Evolutionary conservation across 345 rosid species (phyloP).

Genomic region (Syzygium aromaticum): DNA sequence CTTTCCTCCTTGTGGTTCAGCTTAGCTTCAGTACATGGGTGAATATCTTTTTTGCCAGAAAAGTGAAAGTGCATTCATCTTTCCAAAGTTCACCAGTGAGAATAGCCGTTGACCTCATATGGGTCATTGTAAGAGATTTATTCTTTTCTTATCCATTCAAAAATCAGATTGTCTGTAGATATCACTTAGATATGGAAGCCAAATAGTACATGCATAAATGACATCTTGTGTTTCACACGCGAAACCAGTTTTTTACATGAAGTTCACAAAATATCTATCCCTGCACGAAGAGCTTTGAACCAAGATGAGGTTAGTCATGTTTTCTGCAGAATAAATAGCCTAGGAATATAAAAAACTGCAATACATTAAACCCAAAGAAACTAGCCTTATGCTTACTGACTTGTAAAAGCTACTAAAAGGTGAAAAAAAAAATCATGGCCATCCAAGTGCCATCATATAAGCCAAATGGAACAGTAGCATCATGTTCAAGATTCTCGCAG

Average conservation of each 20-base stretch:
- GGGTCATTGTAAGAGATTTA: background rate
- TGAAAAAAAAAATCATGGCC: background rate
- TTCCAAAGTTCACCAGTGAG: background rate
- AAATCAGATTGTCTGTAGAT: background rate
- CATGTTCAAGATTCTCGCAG: background rate
- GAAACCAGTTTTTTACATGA: background rate
- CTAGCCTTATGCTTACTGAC: background rate
- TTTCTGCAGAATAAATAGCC: background rate
- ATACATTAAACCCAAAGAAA: background rate
- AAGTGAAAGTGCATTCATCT: constrained; percentile 5
- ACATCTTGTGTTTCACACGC: background rate
- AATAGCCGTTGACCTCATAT: background rate
- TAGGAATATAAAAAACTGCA: background rate
- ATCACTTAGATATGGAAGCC: background rate
- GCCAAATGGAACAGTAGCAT: background rate
- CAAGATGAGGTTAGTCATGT: background rate
- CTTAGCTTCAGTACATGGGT: background rate
- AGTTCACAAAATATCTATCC: background rate
- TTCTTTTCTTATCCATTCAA: background rate
- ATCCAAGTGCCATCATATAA: background rate
- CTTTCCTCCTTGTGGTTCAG: background rate
- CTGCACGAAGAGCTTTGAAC: background rate
- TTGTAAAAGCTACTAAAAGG: background rate
- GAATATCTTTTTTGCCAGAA: background rate
- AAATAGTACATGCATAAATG: background rate